These are phyloP conservation scores for Saprolegnia diclina DNA, from an alignment of 352 stramenopile species.

Conservation along the genomic window DNA sequence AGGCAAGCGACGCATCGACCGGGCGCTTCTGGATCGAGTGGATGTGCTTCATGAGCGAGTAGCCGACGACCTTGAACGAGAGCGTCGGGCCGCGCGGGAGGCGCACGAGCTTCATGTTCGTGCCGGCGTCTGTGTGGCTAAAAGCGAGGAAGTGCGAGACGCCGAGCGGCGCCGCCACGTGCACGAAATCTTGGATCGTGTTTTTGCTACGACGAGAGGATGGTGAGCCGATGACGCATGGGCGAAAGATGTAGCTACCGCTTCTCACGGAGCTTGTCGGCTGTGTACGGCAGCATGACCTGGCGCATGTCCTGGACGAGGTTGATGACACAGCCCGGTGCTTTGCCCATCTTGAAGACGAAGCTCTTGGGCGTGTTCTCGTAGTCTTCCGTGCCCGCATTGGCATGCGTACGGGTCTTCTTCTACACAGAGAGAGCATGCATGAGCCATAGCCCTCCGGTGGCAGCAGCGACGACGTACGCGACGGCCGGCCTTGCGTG, in stretches of 20 bases:
- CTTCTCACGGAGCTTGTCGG: constrained; percentile 88
- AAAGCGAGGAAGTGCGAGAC: constrained; percentile 97
- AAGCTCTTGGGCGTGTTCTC: constrained; percentile 88
- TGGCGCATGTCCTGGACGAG: constrained; percentile 91
- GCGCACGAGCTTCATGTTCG: constrained; percentile 93
- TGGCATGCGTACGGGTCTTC: constrained; percentile 79
- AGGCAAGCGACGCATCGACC: constrained; percentile 82
- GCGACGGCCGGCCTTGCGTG: constrained; percentile 77
- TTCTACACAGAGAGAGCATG: constrained; percentile 36
- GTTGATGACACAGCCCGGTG: constrained; percentile 63
- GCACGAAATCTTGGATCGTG: constrained; percentile 90
- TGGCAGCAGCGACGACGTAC: constrained; percentile 40
- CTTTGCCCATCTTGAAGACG: constrained; percentile 89
- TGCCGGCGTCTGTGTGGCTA: constrained; percentile 88
- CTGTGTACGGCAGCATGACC: constrained; percentile 94
- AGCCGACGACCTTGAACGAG: constrained; percentile 88
- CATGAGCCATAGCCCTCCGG: constrained; percentile 14
- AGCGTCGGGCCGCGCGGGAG: constrained; percentile 93
- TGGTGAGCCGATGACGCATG: background rate
- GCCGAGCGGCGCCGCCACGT: constrained; percentile 87
- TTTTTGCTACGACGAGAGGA: constrained; percentile 45
- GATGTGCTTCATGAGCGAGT: constrained; percentile 91
- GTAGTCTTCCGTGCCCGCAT: constrained; percentile 54
- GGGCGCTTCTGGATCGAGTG: constrained; percentile 87
- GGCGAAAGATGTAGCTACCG: constrained; percentile 30